Evolutionary conservation across 495 filamentous ascomycete genomes (phyloP).

Genomic region (Annulohypoxylon nitens): DNA sequence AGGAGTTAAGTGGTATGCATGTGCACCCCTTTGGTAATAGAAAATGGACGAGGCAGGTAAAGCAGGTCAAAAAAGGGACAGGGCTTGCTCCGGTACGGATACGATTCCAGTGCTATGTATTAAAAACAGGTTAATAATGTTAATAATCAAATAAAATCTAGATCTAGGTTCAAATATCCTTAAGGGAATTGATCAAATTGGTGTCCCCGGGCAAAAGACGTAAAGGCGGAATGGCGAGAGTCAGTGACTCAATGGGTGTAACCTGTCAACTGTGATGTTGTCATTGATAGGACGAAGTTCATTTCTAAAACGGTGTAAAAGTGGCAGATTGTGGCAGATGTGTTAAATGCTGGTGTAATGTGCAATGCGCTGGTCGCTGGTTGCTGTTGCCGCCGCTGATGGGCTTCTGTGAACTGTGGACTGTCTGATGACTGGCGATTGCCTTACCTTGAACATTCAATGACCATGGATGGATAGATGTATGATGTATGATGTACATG

Average conservation of each 20-base stretch:
- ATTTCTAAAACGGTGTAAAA: neutral
- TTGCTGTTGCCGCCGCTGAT: neutral
- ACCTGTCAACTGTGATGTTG: slow-evolving; percentile 1
- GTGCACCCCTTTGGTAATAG: slow-evolving; percentile 1
- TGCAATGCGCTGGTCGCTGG: slow-evolving; percentile 10
- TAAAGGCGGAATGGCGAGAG: slow-evolving; percentile 3
- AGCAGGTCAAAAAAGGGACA: neutral
- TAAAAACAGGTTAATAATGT: slow-evolving; percentile 6
- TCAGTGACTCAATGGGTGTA: slow-evolving; percentile 28
- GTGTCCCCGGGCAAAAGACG: slow-evolving; percentile 2
- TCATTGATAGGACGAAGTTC: neutral
- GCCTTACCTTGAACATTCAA: slow-evolving; percentile 11
- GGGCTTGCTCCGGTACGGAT: neutral
- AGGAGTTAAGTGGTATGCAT: neutral
- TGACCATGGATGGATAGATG: neutral
- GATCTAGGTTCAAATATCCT: neutral
- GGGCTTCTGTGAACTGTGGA: slow-evolving; percentile 1
- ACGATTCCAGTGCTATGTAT: slow-evolving; percentile 3
- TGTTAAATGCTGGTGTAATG: neutral
- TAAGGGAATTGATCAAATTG: neutral
- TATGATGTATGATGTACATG: slow-evolving; percentile 5
- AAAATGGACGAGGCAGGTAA: neutral
- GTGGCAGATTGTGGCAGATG: neutral
- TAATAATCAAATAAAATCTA: neutral
- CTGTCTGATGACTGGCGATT: slow-evolving; percentile 9